These are phyloP conservation scores for Camelina laxa DNA, from an alignment of 345 rosid genomes.

Conservation along the genomic window DNA sequence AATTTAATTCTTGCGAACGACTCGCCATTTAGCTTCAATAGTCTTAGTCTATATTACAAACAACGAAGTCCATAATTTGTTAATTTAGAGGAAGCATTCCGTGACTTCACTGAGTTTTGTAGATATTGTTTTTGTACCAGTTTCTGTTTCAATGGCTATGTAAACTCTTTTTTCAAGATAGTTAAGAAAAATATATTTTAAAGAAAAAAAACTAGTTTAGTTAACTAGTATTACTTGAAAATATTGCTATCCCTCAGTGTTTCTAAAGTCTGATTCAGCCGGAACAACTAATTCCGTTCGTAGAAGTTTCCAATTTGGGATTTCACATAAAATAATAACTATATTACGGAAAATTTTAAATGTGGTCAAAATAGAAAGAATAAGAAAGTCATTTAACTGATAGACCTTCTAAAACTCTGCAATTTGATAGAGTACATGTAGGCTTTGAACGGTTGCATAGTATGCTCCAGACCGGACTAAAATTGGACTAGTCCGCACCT, in stretches of 20 bases:
- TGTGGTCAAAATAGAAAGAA: too few relatives aligned
- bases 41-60: not conserved
- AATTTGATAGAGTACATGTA: too few relatives aligned
- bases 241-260: not conserved
- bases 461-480: too few relatives aligned
- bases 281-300: not conserved
- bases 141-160: not conserved
- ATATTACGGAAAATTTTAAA: too few relatives aligned
- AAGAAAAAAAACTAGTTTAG: not conserved
- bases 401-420: too few relatives aligned
- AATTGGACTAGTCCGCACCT: too few relatives aligned
- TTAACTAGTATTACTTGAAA: not conserved
- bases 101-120: constrained; percentile 9
- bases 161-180: not conserved
- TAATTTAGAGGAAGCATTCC: too few relatives aligned
- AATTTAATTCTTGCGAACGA: not conserved
- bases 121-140: not conserved
- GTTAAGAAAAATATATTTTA: not conserved
- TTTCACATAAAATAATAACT: too few relatives aligned
- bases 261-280: not conserved
- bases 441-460: too few relatives aligned
- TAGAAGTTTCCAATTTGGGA: not conserved
- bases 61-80: too few relatives aligned
- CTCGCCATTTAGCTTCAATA: not conserved
- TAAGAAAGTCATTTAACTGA: too few relatives aligned